These are phyloP conservation scores for Gynandropsis gynandra DNA, from an alignment of 345 rosid genomes.

Conservation along the genomic window DNA sequence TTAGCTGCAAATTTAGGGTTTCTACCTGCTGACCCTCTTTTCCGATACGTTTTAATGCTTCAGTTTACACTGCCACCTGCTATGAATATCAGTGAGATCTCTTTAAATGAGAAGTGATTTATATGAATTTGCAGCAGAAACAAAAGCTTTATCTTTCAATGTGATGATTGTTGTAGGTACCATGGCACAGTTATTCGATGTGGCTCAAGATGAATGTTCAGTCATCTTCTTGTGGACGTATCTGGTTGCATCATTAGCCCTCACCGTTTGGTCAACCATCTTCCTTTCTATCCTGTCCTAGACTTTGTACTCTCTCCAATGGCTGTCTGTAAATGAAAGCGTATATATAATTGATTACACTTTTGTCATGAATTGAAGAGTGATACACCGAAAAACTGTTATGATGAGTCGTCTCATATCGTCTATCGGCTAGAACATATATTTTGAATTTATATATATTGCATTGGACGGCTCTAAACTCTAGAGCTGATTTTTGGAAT, in stretches of 20 bases:
- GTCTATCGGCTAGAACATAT: too few relatives aligned
- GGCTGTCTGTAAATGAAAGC: too few relatives aligned
- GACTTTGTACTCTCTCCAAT: not conserved
- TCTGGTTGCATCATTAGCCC: conserved; percentile 65
- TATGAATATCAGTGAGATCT: conserved; percentile 64
- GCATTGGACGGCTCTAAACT: too few relatives aligned
- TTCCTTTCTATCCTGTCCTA: conserved; percentile 67
- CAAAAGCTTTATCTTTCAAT: not conserved
- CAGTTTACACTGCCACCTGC: conserved; percentile 92
- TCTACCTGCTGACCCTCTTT: conserved; percentile 71
- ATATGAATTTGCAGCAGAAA: too few relatives aligned
- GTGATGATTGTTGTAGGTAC: conserved; percentile 49
- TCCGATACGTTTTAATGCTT: conserved; percentile 63
- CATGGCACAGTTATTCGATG: conserved; percentile 77
- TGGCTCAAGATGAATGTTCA: conserved; percentile 89
- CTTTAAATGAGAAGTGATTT: not conserved
- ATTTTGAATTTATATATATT: too few relatives aligned
- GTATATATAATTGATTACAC: too few relatives aligned
- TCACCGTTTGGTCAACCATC: conserved; percentile 80
- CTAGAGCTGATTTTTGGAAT: too few relatives aligned
- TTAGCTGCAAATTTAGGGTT: conserved; percentile 61
- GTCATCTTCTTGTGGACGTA: conserved; percentile 88
- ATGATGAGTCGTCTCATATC: too few relatives aligned
- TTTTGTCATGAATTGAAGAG: too few relatives aligned
- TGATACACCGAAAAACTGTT: too few relatives aligned